phyloP scores from a whole-genome alignment of 192 early-diverging fungal genomes.

The Backusella tuberculispora region DNA sequence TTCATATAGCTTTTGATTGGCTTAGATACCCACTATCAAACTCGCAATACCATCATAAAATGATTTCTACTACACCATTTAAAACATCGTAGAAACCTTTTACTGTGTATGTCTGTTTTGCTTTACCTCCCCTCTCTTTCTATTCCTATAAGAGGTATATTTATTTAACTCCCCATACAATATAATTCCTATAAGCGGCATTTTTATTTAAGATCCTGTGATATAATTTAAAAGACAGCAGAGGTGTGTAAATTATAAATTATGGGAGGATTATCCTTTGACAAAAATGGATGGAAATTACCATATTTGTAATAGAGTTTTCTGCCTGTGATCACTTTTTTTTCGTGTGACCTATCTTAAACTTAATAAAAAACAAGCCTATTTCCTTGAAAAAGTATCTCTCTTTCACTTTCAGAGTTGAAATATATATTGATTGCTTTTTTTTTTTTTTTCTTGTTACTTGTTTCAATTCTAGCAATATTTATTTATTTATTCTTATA shows the following conservation, averaged over 20 bases:
- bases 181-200: not conserved
- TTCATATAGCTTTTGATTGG: not conserved
- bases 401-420: not conserved
- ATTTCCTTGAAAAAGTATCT: not conserved
- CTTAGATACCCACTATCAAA: not conserved
- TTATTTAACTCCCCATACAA: not conserved
- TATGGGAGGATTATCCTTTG: not conserved
- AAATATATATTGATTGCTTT: not conserved
- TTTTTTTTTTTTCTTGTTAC: not conserved
- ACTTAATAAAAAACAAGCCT: not conserved
- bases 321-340: not conserved
- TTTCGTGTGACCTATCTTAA: conserved; percentile 10
- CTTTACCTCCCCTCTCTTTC: not conserved
- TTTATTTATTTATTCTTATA: not conserved
- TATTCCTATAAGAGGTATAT: not conserved
- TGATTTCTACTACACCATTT: not conserved
- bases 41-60: not conserved
- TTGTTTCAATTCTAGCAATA: not conserved
- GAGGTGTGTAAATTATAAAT: not conserved
- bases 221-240: conserved; percentile 1
- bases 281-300: conserved; percentile 11
- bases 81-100: not conserved
- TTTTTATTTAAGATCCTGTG: not conserved
- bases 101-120: not conserved
- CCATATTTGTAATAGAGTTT: conserved; percentile 14